phyloP scores from a whole-genome alignment of 1,284 basidiomycete genomes.

The Ustilago sp. region DNA sequence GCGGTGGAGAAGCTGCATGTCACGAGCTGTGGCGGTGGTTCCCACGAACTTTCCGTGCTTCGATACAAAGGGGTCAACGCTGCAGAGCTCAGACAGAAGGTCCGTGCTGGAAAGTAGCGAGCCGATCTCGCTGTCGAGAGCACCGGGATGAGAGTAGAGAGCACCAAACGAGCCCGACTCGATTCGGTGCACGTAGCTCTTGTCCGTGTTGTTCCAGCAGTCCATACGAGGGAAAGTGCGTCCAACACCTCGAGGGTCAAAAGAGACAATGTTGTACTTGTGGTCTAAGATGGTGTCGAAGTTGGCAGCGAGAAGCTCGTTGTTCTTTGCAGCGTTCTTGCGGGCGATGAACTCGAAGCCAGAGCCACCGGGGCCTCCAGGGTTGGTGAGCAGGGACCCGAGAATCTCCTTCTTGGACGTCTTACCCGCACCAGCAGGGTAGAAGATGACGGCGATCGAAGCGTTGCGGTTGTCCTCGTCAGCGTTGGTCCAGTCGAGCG shows the following conservation, averaged over 20 bases:
- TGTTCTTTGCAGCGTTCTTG: constrained; percentile 30
- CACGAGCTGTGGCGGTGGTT: constrained; percentile 47
- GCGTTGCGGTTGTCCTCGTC: constrained; percentile 47
- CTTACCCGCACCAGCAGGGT: constrained; percentile 51
- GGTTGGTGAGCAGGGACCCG: constrained; percentile 54
- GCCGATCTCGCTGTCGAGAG: constrained; percentile 40
- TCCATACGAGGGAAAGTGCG: constrained; percentile 49
- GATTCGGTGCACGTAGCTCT: constrained; percentile 39
- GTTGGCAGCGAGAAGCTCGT: constrained; percentile 31
- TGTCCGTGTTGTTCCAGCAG: constrained; percentile 47
- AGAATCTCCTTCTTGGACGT: constrained; percentile 43
- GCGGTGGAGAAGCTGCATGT: constrained; percentile 53
- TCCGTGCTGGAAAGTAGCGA: constrained; percentile 24
- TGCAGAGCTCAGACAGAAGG: constrained; percentile 36
- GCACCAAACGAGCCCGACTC: constrained; percentile 33
- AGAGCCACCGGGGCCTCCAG: constrained; percentile 56
- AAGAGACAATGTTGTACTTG: constrained; percentile 55
- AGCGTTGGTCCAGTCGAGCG: constrained; percentile 53
- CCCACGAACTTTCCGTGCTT: constrained; percentile 38
- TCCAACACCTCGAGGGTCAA: constrained; percentile 53
- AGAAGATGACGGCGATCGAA: constrained; percentile 52
- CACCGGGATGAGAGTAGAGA: constrained; percentile 33
- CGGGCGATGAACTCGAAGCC: constrained; percentile 45
- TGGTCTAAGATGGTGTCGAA: constrained; percentile 45
- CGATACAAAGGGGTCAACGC: constrained; percentile 20